Base-by-base conservation (phyloP, 805 yeast species). In the Ogataea minuta region DNA sequence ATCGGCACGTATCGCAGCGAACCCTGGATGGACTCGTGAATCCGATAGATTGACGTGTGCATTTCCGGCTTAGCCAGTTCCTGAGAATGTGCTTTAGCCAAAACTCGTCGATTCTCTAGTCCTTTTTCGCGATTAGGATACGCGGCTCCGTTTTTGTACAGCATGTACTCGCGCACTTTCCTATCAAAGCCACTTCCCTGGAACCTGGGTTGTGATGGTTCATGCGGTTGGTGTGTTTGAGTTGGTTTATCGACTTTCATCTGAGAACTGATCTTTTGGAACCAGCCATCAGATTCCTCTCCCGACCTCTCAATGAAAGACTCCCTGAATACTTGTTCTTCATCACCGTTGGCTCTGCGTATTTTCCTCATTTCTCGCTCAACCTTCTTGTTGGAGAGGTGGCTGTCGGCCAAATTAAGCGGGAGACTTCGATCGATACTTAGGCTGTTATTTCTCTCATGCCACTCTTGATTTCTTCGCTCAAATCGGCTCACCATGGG, bases 401-500 rank as follows among this genome's bases (percentile, higher is more conserved):
- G 5, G 8, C 21, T 8, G 8, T 19, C 21, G 21, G 21, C 21
- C 21, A 15, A 28, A 10, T 12, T 17, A 6, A 15, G 6, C 6
- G 14, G 17, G 17, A 14, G 17, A 5, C 31, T 19, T 8, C 8
- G 13, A 16, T 30, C 19, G 26, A 31, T 21, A 10, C 10, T 31
- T 31, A 24, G 10, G 23, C 27, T 36, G 27, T 16, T 36, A 19
- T 34, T 31, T 13, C 41, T 31, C 23, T 45, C 52, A 12, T 42
- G 35, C 57, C 57, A 52, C 23, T 43, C 31, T 16, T 54, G 53
- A 15, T 45, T 43, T 13, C 45, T 40, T 14, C 57, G 43, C 26
- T 44, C 48, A 26, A 52, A 32, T n/a, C 40, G 43, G 17, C 53
- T 48, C 36, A 46, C 54, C 39, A 51, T 48, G 11, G 56, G 56